A percentile compares a stretch with the other conserved stretches of the same genome.
Evolutionary conservation across 2,329 filamentous ascomycete species (phyloP).

Genomic region (Hyphodiscus sp.): DNA sequence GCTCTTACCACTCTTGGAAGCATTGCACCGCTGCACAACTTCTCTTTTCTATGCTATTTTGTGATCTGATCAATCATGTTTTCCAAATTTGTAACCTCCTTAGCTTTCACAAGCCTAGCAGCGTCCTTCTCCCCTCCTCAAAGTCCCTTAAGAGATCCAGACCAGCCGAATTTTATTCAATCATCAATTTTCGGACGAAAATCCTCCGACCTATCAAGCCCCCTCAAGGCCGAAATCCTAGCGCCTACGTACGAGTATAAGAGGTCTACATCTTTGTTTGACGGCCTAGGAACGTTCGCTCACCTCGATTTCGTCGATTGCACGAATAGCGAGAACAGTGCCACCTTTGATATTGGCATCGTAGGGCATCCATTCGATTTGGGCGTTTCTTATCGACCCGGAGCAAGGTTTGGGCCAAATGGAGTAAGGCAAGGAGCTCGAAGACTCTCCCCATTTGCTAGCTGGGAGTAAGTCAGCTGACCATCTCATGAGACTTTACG

Average conservation of each 20-base stretch:
- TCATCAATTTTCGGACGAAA: slow-evolving; percentile 14
- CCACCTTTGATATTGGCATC: slow-evolving; percentile 28
- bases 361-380: slow-evolving; percentile 29
- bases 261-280: slow-evolving; percentile 6
- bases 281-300: slow-evolving; percentile 22
- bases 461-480: slow-evolving; percentile 23
- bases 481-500: not conserved
- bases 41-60: not conserved
- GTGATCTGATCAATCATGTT: not conserved
- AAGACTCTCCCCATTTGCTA: slow-evolving; percentile 17
- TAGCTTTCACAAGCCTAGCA: not conserved
- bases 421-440: slow-evolving; percentile 24
- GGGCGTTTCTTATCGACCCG: slow-evolving; percentile 26
- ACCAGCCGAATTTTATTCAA: slow-evolving; percentile 13
- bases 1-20: not conserved
- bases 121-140: not conserved
- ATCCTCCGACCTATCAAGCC: not conserved
- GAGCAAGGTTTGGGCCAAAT: slow-evolving; percentile 27
- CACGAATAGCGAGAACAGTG: slow-evolving; percentile 16
- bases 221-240: slow-evolving; percentile 9
- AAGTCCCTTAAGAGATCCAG: not conserved
- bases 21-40: not conserved
- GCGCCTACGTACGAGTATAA: slow-evolving; percentile 17
- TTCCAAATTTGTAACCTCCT: not conserved
- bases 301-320: slow-evolving; percentile 25